Conservation (phyloP, 108 stramenopile genomes). For the Aureococcus anophagefferens region DNA sequence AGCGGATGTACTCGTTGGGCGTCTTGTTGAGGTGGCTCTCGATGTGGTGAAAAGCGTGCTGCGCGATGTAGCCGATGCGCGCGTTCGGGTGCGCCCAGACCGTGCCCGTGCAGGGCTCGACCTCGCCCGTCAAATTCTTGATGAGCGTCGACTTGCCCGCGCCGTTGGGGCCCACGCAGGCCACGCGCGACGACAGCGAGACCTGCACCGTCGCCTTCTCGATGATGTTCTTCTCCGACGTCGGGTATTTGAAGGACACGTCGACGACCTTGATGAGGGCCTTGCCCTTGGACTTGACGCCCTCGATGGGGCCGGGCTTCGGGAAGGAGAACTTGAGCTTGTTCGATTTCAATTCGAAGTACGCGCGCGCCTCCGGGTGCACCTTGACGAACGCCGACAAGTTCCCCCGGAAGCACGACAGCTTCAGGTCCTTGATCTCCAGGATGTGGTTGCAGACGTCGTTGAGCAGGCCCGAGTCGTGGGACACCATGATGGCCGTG, state of each 20-base stretch:
- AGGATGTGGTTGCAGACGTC: slow-evolving; percentile 98
- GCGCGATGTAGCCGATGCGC: slow-evolving; percentile 97
- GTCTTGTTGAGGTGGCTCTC: slow-evolving; percentile 93
- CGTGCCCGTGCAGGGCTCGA: slow-evolving; percentile 81
- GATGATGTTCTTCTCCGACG: slow-evolving; percentile 79
- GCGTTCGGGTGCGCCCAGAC: slow-evolving; percentile 99
- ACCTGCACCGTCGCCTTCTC: slow-evolving; percentile 93
- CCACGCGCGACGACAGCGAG: slow-evolving; percentile 93
- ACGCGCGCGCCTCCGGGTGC: slow-evolving; percentile 87
- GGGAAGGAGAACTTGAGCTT: slow-evolving; percentile 97
- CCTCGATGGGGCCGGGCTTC: slow-evolving; percentile 41
- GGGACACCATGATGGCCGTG: slow-evolving; percentile 94
- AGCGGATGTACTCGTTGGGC: slow-evolving; percentile 99
- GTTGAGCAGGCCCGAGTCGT: slow-evolving; percentile 96
- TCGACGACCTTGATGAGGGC: slow-evolving; percentile 95
- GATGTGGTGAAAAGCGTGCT: slow-evolving; percentile 99
- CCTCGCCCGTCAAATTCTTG: slow-evolving; percentile 95
- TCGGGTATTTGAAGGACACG: slow-evolving; percentile 96
- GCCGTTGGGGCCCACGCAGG: slow-evolving; percentile 97
- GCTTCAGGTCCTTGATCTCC: slow-evolving; percentile 94
- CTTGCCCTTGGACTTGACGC: slow-evolving; percentile 97
- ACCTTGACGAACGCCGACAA: slow-evolving; percentile 93
- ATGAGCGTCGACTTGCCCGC: slow-evolving; percentile 99
- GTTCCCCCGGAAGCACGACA: slow-evolving; percentile 91
- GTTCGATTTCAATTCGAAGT: slow-evolving; percentile 83